Evolutionary conservation across 2,329 filamentous ascomycete species (phyloP), one percentile per base, ranked within the genome.

Genomic region (Aureobasidium sp.): DNA sequence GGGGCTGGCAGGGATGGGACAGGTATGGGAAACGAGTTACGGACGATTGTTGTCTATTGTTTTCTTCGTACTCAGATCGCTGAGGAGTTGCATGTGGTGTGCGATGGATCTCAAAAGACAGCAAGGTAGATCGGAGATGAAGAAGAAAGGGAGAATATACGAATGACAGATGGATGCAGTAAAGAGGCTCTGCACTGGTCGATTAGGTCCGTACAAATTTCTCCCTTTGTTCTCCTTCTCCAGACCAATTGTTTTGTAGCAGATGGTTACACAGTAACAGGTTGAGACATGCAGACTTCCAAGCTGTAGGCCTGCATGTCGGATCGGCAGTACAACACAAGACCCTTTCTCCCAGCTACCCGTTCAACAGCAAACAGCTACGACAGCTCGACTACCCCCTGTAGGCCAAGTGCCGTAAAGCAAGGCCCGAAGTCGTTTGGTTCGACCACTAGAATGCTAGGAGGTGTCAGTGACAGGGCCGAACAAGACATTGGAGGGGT

Each of bases 271-370:
- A 57, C 53, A 44, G 40, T 33, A 45, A 11, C 27, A 57, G 40
- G 24, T 40, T 57, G 53, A 57, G 29, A 57, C 53, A 57, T 24
- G 50, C 27, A 54, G 6, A 37, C 37, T 42, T 22, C 31, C 44
- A 27, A 47, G 44, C 47, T 24, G 17, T 33, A 15, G 15, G 3
- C 33, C 24, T 31, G 52, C 39, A 56, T 56, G n/a, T 24, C 39
- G 52, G 37, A 37, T 42, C 22, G 15, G 35, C 52, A 15, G 52
- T 35, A 27, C 53, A 45, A 54, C 50, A 27, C 9, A 19, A 27
- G 50, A 54, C 35, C 35, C 50, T 31, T 42, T 35, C 53, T 57
- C 53, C 53, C 53, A 45, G 27, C 39, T 44, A 57, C 40, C 53
- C 53, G 29, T 57, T 35, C 40, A 57, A 3, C 53, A 54, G 24